Percentiles rank a stretch among this genome's conserved stretches.
These are phyloP conservation scores for Nectriaceae sp. DNA, from an alignment of 2,329 filamentous ascomycete species.

Conservation along the genomic window DNA sequence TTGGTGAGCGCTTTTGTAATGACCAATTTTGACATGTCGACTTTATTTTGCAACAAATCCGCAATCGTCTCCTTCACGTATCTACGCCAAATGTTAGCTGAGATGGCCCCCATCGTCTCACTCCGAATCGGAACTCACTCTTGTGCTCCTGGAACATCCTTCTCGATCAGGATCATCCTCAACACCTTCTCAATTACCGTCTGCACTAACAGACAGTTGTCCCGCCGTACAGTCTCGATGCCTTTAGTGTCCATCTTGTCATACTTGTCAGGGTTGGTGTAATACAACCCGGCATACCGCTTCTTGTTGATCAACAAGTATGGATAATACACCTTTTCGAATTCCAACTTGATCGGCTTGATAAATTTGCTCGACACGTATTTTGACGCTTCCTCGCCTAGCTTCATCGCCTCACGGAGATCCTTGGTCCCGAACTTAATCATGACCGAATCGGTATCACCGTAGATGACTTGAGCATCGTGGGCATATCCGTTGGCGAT, in stretches of 20 bases:
- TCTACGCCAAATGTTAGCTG: slow-evolving; percentile 53
- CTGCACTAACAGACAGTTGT: slow-evolving; percentile 94
- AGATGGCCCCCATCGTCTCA: slow-evolving; percentile 5
- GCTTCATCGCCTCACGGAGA: slow-evolving; percentile 84
- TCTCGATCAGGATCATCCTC: slow-evolving; percentile 93
- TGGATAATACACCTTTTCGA: slow-evolving; percentile 98
- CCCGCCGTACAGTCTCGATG: slow-evolving; percentile 95
- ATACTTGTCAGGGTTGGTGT: slow-evolving; percentile 91
- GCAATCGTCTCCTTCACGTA: slow-evolving; percentile 97
- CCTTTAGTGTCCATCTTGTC: slow-evolving; percentile 99
- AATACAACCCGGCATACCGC: slow-evolving; percentile 95
- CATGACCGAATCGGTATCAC: slow-evolving; percentile 99
- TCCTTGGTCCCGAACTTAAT: slow-evolving; percentile 95
- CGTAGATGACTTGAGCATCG: slow-evolving; percentile 96
- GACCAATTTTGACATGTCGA: slow-evolving; percentile 98
- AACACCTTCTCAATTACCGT: slow-evolving; percentile 97
- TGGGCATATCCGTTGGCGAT: slow-evolving; percentile 94
- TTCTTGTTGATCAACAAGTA: slow-evolving; percentile 99
- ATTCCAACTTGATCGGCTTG: slow-evolving; percentile 97
- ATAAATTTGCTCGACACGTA: slow-evolving; percentile 91
- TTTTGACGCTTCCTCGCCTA: slow-evolving; percentile 89
- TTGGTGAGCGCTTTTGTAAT: slow-evolving; percentile 98
- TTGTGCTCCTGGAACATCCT: slow-evolving; percentile 86
- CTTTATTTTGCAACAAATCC: slow-evolving; percentile 92
- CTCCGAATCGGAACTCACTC: slow-evolving; percentile 63